phyloP scores from a whole-genome alignment of 2,329 filamentous ascomycete species.

The Monilinia fructigena region DNA sequence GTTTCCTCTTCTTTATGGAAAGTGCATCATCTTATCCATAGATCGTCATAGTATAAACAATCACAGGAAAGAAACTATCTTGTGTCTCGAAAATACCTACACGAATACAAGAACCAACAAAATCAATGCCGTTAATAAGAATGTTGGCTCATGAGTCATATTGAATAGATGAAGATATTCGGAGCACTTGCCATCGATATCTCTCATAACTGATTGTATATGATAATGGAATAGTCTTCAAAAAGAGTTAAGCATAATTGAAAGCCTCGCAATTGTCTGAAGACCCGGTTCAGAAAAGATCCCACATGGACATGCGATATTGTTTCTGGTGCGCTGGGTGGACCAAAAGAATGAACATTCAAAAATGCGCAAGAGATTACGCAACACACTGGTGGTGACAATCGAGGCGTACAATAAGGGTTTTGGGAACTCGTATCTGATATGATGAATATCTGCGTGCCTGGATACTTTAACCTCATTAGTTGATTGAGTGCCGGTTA shows the following conservation, averaged over 20 bases:
- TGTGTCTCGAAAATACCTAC: neutral
- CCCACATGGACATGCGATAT: neutral
- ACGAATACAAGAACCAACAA: conserved; percentile 1
- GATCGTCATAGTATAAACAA: neutral
- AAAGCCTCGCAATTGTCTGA: neutral
- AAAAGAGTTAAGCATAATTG: neutral
- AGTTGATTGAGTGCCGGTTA: neutral
- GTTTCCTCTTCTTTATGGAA: neutral
- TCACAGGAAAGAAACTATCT: neutral
- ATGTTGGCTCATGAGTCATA: neutral
- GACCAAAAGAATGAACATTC: neutral
- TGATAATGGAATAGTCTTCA: neutral
- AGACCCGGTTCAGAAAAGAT: neutral
- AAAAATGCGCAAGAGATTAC: neutral
- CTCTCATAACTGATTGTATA: neutral
- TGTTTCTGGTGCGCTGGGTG: neutral
- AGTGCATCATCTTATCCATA: neutral
- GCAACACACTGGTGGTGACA: neutral
- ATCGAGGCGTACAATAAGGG: neutral
- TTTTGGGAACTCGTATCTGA: neutral
- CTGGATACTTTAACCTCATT: neutral
- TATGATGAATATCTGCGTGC: neutral
- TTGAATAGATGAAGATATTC: neutral
- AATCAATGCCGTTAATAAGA: neutral
- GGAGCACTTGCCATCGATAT: neutral